Evolutionary conservation across 2,329 filamentous ascomycete species (phyloP).

Genomic region (Penicillium digitatum): DNA sequence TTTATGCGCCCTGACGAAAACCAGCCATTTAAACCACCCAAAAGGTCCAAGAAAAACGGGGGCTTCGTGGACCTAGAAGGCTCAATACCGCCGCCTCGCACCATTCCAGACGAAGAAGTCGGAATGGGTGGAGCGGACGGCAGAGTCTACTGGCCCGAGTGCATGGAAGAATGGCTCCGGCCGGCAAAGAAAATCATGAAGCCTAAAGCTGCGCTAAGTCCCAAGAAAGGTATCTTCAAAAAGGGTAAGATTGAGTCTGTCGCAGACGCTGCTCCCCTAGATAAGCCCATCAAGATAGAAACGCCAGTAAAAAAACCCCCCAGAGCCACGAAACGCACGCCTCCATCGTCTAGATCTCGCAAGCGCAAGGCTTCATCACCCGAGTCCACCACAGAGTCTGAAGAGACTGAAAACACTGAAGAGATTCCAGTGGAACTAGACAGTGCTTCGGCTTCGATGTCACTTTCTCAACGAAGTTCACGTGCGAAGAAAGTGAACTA

Average conservation of each 20-base stretch:
- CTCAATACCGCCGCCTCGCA: constrained; percentile 40
- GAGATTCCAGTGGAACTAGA: constrained; percentile 2
- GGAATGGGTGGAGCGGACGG: constrained; percentile 80
- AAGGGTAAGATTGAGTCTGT: constrained; percentile 21
- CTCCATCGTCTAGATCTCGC: constrained; percentile 17
- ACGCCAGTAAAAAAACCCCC: constrained; percentile 15
- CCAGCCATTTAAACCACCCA: constrained; percentile 50
- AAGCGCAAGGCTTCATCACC: constrained; percentile 33
- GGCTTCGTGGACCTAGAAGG: constrained; percentile 43
- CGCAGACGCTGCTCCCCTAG: not conserved
- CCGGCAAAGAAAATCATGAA: constrained; percentile 64
- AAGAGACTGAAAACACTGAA: constrained; percentile 22
- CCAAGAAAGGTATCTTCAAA: constrained; percentile 17
- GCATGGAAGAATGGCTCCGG: constrained; percentile 84
- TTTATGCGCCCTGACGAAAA: constrained; percentile 74
- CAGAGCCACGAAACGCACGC: constrained; percentile 15
- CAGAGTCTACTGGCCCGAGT: constrained; percentile 84
- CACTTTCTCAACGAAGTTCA: constrained; percentile 27
- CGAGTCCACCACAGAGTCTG: constrained; percentile 27
- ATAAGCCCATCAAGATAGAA: constrained; percentile 13
- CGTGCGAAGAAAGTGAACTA: constrained; percentile 37
- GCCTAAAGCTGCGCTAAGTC: constrained; percentile 21
- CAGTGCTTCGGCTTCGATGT: constrained; percentile 1
- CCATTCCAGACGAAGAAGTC: constrained; percentile 64
- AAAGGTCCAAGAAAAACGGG: constrained; percentile 46